Evolutionary conservation across 2,329 filamentous ascomycete genomes (phyloP), one percentile per base, ranked within the genome.

Genomic region (Aotearoamyces nothofagi): DNA sequence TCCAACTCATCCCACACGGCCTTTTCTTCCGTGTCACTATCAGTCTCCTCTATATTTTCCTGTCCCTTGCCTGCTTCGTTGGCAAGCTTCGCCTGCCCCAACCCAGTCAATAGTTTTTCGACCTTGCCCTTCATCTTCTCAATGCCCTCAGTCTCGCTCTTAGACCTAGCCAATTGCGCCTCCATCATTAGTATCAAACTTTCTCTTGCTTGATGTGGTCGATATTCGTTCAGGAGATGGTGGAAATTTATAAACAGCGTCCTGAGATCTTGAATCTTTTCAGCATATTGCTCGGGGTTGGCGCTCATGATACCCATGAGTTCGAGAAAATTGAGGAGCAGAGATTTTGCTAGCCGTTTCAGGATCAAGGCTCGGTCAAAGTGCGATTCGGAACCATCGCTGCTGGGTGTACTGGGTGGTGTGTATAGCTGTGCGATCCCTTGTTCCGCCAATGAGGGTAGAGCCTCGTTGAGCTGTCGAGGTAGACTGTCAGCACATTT

Each of bases 141-240:
- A 25, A 84, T 70, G 3, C 66, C 69, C 17, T 70, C 62, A 1
- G 84, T 83, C 54, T 94, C 84, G 31, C 66, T 68, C 39, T 66
- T 69, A 31, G 76, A 77, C 40, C 61, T 65, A 41, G 81, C 73
- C 16, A 93, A 56, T 45, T 87, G 78, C 40, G 79, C 76, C 54
- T 93, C 80, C 78, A 94, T 84, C 60, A 87, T 25, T 40, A 77
- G 56, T 17, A 93, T 92, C 33, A 92, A 60, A 15, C 77, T 84
- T 57, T 94, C 86, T 24, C 87, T 61, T 14, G 86, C 84, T 56
- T 96, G 87, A 50, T 94, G 86, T 7, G 86, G 86, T 17, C 87
- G 69, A 55, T 93, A 96, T 52, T 92, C 77, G 52, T 98, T 98
- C 39, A 96, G 72, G 30, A 93, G 66, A 46, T 92, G 82, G 54